Evolutionary conservation across 2,329 filamentous ascomycete species (phyloP).

Genomic region (Neonectria magnoliae): DNA sequence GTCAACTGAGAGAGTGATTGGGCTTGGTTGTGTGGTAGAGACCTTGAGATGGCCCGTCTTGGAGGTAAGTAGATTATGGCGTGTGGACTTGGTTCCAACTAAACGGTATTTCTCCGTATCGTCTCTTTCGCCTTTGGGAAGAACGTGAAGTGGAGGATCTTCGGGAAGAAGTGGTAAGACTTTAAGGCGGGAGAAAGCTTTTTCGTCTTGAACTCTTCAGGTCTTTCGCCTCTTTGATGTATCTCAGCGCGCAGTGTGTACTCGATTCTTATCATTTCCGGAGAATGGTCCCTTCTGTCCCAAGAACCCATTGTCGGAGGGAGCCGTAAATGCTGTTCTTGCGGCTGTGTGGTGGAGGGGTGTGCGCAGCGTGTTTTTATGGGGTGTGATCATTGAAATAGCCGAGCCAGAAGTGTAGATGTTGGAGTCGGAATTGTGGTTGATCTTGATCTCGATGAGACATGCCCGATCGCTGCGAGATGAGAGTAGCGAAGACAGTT

Average conservation of each 20-base stretch:
- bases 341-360: constrained; percentile 1
- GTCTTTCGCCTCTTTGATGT: constrained; percentile 11
- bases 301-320: constrained; percentile 34
- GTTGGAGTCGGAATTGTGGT: constrained; percentile 34
- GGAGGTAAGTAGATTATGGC: constrained; percentile 26
- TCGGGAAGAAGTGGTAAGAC: constrained; percentile 32
- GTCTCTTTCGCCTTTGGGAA: not conserved
- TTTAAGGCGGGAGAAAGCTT: constrained; percentile 21
- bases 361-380: constrained; percentile 28
- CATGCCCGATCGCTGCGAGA: constrained; percentile 19
- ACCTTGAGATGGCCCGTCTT: constrained; percentile 28
- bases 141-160: constrained; percentile 29
- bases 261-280: constrained; percentile 22
- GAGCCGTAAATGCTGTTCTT: constrained; percentile 28
- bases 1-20: constrained; percentile 30
- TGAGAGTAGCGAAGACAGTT: not conserved
- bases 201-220: not conserved
- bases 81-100: constrained; percentile 27
- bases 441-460: constrained; percentile 28
- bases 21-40: constrained; percentile 19
- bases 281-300: constrained; percentile 33
- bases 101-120: constrained; percentile 24
- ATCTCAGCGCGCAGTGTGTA: constrained; percentile 11
- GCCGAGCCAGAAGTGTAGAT: constrained; percentile 32
- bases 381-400: constrained; percentile 20